These are phyloP conservation scores for Avena sativa DNA, from an alignment of 176 grass and related monocot species.

Conservation along the genomic window DNA sequence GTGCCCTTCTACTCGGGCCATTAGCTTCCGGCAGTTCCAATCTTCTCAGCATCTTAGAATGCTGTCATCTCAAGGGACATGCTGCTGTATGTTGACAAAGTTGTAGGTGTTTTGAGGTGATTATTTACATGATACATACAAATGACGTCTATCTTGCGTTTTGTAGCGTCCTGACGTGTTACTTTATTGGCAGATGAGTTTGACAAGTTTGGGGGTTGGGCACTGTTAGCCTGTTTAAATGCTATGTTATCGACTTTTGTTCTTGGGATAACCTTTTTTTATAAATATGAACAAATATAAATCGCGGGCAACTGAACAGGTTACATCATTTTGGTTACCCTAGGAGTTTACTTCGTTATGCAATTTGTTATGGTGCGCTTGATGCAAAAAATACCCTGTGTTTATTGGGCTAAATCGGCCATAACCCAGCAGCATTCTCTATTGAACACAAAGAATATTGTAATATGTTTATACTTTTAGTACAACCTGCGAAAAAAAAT, in stretches of 20 bases:
- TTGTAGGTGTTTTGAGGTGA: constrained; percentile 50
- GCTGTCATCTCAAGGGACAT: constrained; percentile 10
- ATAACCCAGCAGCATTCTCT: no score
- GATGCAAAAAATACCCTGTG: no score
- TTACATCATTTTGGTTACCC: no score
- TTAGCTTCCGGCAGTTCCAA: constrained; percentile 19
- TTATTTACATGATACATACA: constrained; percentile 48
- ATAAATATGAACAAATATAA: no score
- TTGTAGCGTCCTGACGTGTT: constrained; percentile 41
- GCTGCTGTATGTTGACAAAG: constrained; percentile 40
- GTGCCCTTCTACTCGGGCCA: constrained; percentile 47
- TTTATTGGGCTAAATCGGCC: no score
- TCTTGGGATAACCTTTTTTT: not conserved
- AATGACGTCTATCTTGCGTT: constrained; percentile 29
- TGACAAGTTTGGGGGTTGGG: constrained; percentile 2
- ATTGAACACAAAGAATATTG: no score
- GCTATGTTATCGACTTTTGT: not conserved
- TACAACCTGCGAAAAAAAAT: no score
- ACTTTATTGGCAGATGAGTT: constrained; percentile 31
- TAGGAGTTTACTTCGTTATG: no score
- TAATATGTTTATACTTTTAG: no score
- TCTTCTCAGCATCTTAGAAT: constrained; percentile 44
- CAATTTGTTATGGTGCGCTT: no score
- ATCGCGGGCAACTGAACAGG: no score
- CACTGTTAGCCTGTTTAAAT: not conserved